A percentile compares a stretch with the other conserved stretches of the same genome.
phyloP scores from a whole-genome alignment of 805 yeast genomes.

The Candida jianshihensis region DNA sequence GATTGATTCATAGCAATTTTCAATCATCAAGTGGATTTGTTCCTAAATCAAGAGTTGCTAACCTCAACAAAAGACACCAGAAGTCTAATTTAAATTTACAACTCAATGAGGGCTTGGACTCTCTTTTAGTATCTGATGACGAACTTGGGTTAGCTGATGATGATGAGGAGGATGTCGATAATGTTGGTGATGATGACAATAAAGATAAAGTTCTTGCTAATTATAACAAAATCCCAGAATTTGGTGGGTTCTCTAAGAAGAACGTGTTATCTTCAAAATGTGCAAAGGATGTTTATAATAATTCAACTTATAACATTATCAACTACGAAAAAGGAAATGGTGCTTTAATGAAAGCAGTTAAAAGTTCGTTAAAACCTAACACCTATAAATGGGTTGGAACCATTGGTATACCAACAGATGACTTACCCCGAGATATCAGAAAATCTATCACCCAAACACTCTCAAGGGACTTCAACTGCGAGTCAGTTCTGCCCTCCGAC shows the following conservation, averaged over 20 bases:
- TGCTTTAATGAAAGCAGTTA: conserved; percentile 79
- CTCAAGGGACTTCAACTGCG: conserved; percentile 42
- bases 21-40: conserved; percentile 20
- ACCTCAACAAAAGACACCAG: conserved; percentile 1
- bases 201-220: conserved; percentile 18
- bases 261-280: conserved; percentile 41
- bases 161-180: conserved; percentile 23
- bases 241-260: conserved; percentile 70
- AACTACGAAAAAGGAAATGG: conserved; percentile 77
- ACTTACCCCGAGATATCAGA: conserved; percentile 52
- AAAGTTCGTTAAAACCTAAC: conserved; percentile 41
- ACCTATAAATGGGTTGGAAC: conserved; percentile 80
- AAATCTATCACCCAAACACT: conserved; percentile 44
- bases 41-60: conserved; percentile 34
- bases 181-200: conserved; percentile 18
- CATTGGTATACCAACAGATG: conserved; percentile 85
- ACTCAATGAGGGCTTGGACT: conserved; percentile 6
- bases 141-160: conserved; percentile 10
- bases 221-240: conserved; percentile 35
- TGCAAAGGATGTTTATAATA: conserved; percentile 31
- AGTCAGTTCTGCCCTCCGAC: conserved; percentile 70
- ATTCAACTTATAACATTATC: conserved; percentile 69
- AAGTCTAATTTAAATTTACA: conserved; percentile 4
- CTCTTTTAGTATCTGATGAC: conserved; percentile 10
- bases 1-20: too few relatives aligned